Evolutionary conservation across 75 land plant species (phyloP).

Genomic region (Larix kaempferi): DNA sequence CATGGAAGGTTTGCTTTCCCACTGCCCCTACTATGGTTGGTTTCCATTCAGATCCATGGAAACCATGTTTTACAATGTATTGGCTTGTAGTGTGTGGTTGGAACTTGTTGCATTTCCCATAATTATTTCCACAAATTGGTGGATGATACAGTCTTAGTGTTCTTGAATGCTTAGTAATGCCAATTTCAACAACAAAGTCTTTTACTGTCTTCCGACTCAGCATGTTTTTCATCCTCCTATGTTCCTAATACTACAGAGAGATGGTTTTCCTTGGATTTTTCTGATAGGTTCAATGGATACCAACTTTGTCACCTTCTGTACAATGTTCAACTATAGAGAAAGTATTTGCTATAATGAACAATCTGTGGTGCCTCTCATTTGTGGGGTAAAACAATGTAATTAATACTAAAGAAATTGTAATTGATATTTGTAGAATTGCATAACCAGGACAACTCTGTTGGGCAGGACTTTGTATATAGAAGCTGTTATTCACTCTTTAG

Average conservation of each 20-base stretch:
- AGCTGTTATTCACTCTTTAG: background rate
- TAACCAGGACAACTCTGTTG: background rate
- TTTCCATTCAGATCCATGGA: slow-evolving; percentile 1
- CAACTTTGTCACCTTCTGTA: background rate
- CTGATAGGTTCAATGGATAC: no score
- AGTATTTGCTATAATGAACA: background rate
- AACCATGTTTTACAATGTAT: background rate
- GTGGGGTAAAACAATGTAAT: background rate
- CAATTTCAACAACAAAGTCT: background rate
- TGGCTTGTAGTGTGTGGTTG: background rate
- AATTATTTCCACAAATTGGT: background rate
- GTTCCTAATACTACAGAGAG: background rate
- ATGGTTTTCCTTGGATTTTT: no score
- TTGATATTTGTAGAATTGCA: no score
- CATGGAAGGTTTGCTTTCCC: background rate
- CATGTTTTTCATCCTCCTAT: background rate
- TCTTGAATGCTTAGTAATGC: background rate
- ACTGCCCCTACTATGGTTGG: background rate
- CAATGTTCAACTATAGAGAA: background rate
- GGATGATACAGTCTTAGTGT: background rate
- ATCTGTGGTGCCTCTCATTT: background rate
- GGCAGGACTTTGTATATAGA: background rate
- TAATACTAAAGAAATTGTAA: background rate
- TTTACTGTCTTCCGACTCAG: background rate
- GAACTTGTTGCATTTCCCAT: background rate